Evolutionary conservation across 768 basidiomycete species (phyloP), one percentile per base, ranked within the genome.

Genomic region (Mycena vulgaris): DNA sequence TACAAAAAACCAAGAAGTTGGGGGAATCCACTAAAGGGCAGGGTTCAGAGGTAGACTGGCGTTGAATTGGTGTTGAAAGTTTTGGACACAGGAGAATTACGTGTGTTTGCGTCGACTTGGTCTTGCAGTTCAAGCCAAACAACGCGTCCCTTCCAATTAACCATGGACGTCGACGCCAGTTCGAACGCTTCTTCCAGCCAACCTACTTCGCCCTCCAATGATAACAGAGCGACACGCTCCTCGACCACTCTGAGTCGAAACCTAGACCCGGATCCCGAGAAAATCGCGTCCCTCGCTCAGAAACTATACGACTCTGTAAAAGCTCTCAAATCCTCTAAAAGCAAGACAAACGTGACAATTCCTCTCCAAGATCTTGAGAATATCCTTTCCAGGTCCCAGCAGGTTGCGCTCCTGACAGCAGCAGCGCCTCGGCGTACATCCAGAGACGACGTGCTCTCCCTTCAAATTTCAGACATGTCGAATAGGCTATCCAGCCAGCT

Each of bases 271-370:
- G 56, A 68, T 61, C 66, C 56, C 21, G 61, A 68, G 48, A 60
- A 72, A 59, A 63, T 68, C 37, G 65, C 61, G 6, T 48, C 70
- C 3, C 51, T 71, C 4, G 66, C 70, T 8, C 61, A 68, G 28
- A 68, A 59, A 52, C 48, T 71, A n/a, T 28, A 68, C 66, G 66
- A 68, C 14, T 33, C 70, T 7, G 33, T 67, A 9, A 48, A 58
- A 21, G 61, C 48, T 16, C n/a, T 67, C 11, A 55, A 49, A n/a
- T 28, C 51, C 33, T 66, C 70, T 9, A 72, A 68, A 37, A 35
- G 33, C 33, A 68, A 63, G 21, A 66, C 30, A 9, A 66, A 39
- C 28, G 60, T 71, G 21, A 42, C 70, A 1, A 63, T 71, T 45
- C 39, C 65, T 16, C 16, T 63, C 30, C 40, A 33, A 0, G 65